These are phyloP conservation scores for Sequoiadendron giganteum DNA, from an alignment of 75 land plant species.

Conservation along the genomic window DNA sequence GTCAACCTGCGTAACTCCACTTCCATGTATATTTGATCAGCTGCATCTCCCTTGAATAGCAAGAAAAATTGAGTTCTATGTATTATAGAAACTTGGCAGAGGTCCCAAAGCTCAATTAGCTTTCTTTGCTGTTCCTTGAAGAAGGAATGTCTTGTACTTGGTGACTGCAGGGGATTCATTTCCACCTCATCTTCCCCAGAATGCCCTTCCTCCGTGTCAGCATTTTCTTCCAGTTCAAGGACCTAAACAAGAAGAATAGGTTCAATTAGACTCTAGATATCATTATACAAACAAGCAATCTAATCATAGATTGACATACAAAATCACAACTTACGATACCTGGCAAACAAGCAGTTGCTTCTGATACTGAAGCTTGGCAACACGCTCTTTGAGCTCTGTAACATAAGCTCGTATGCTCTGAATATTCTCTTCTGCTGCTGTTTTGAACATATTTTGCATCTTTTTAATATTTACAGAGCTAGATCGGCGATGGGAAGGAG, in stretches of 20 bases:
- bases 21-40: constrained; percentile 96
- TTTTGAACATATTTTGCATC: constrained; percentile 97
- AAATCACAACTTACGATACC: constrained; percentile 31
- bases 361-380: constrained; percentile 95
- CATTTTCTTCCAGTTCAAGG: constrained; percentile 81
- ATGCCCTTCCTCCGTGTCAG: constrained; percentile 33
- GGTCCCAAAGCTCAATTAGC: constrained; percentile 88
- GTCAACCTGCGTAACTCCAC: constrained; percentile 87
- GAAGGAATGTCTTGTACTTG: constrained; percentile 48
- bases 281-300: not conserved
- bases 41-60: constrained; percentile 85
- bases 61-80: constrained; percentile 93
- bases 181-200: constrained; percentile 34
- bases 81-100: constrained; percentile 86
- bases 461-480: constrained; percentile 93
- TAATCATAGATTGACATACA: not conserved
- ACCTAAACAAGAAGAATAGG: constrained; percentile 46
- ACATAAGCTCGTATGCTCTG: constrained; percentile 93
- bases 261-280: not conserved
- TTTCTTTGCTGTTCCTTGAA: constrained; percentile 76
- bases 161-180: constrained; percentile 25
- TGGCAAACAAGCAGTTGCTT: constrained; percentile 98
- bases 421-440: constrained; percentile 98
- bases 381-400: constrained; percentile 97
- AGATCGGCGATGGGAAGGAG: constrained; percentile 64